These are phyloP conservation scores for Moesziomyces globuligerus DNA, from an alignment of 1,284 basidiomycete genomes.

Conservation along the genomic window DNA sequence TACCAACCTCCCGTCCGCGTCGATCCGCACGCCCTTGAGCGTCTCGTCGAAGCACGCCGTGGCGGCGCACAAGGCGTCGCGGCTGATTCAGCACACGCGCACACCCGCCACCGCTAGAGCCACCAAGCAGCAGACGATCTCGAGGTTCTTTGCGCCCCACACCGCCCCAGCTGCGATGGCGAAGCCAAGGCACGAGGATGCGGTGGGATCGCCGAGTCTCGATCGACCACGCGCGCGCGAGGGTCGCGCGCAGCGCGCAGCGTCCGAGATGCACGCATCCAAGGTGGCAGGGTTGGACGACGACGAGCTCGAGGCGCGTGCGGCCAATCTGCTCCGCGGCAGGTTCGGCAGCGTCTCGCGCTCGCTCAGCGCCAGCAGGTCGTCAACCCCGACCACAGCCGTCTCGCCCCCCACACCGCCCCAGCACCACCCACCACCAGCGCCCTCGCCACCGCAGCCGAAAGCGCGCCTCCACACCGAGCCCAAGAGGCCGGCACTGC, in stretches of 20 bases:
- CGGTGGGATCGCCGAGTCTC: not conserved
- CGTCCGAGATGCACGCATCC: not conserved
- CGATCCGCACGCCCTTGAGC: conserved; percentile 2
- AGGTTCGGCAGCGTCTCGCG: conserved; percentile 39
- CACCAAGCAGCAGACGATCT: conserved; percentile 28
- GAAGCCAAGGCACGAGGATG: not conserved
- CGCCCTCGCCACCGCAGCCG: not conserved
- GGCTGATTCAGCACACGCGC: conserved; percentile 2
- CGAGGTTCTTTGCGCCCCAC: conserved; percentile 32
- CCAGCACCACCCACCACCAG: not conserved
- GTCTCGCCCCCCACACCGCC: conserved; percentile 4
- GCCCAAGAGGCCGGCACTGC: not conserved
- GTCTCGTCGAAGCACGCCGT: not conserved
- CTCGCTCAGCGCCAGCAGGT: conserved; percentile 15
- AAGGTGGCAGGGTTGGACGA: conserved; percentile 8
- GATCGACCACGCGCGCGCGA: not conserved
- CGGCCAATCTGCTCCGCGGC: conserved; percentile 24
- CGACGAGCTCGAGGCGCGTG: conserved; percentile 29
- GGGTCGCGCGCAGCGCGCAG: not conserved
- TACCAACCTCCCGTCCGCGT: conserved; percentile 17
- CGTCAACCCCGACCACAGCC: conserved; percentile 8
- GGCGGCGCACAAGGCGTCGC: not conserved
- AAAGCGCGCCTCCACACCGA: too few relatives aligned
- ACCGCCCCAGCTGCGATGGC: conserved; percentile 19
- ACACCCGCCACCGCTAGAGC: not conserved